Conservation (phyloP, 2,329 filamentous ascomycete species). For the Teratosphaeria pseudoeucalypti region DNA sequence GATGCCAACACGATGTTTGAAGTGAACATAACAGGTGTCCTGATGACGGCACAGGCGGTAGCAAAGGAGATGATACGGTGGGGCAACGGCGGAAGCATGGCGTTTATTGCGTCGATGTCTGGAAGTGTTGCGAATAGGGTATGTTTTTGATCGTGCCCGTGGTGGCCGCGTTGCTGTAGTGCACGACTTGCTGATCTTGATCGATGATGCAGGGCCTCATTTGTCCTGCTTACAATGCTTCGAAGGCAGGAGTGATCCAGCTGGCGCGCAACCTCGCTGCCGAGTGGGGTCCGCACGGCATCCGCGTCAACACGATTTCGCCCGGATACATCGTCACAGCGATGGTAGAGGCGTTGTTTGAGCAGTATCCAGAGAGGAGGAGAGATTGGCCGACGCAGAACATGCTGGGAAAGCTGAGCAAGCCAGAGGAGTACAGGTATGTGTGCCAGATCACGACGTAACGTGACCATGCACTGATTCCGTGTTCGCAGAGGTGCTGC, state of each 20-base stretch:
- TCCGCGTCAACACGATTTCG: conserved; percentile 72
- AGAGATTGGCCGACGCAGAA: conserved; percentile 73
- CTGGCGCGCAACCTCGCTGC: conserved; percentile 59
- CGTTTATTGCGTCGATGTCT: conserved; percentile 54
- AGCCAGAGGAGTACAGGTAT: conserved; percentile 25
- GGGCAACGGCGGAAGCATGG: conserved; percentile 50
- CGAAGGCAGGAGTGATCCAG: conserved; percentile 64
- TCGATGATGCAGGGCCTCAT: conserved; percentile 43
- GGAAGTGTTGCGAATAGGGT: conserved; percentile 54
- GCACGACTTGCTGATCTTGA: neutral
- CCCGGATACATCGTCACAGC: conserved; percentile 71
- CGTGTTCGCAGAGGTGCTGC: conserved; percentile 22
- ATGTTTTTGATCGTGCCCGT: conserved; percentile 21
- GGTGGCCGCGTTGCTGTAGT: too few species aligned
- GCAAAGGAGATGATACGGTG: conserved; percentile 55
- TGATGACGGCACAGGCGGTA: conserved; percentile 54
- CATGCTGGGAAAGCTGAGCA: conserved; percentile 52
- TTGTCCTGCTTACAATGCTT: conserved; percentile 64
- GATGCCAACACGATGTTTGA: conserved; percentile 54
- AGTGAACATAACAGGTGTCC: conserved; percentile 48
- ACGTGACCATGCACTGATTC: neutral
- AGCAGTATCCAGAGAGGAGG: conserved; percentile 56
- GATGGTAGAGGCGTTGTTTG: conserved; percentile 75
- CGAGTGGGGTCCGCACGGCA: conserved; percentile 63
- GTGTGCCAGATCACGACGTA: neutral